Conservation (phyloP, 1,284 basidiomycete species). For the Ceratobasidium sp. region DNA sequence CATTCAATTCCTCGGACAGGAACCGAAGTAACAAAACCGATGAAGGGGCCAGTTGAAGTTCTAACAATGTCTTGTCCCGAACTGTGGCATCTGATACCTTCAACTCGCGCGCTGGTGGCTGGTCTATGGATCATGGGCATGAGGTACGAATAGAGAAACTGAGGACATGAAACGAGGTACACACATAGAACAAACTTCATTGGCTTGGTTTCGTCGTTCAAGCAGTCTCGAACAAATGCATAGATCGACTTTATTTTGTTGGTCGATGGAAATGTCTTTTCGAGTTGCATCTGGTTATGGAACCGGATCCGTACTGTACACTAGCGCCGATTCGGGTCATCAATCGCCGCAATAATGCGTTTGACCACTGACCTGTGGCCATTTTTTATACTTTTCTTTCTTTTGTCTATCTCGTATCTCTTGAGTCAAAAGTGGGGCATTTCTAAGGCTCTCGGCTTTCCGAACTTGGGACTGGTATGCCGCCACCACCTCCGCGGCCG, state of each 20-base stretch:
- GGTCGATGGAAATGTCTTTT: conserved; percentile 74
- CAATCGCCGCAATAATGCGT: background rate
- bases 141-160: background rate
- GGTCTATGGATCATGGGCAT: conserved; percentile 59
- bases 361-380: conserved; percentile 66
- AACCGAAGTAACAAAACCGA: conserved; percentile 80
- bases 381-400: conserved; percentile 66
- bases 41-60: conserved; percentile 79
- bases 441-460: conserved; percentile 67
- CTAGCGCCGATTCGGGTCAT: conserved; percentile 50
- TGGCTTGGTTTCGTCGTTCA: conserved; percentile 73
- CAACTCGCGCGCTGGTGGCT: conserved; percentile 82
- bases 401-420: conserved; percentile 70
- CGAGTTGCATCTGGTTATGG: conserved; percentile 80
- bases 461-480: conserved; percentile 67
- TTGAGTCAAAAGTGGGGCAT: conserved; percentile 78
- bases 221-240: conserved; percentile 75
- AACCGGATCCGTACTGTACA: conserved; percentile 84
- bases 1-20: conserved; percentile 71
- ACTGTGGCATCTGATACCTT: conserved; percentile 76
- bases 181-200: conserved; percentile 83
- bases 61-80: conserved; percentile 66
- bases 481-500: conserved; percentile 71
- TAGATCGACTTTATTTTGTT: conserved; percentile 82
- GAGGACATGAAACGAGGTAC: conserved; percentile 46